Base-by-base conservation (phyloP, 352 stramenopile genomes). In the Pythium biforme region DNA sequence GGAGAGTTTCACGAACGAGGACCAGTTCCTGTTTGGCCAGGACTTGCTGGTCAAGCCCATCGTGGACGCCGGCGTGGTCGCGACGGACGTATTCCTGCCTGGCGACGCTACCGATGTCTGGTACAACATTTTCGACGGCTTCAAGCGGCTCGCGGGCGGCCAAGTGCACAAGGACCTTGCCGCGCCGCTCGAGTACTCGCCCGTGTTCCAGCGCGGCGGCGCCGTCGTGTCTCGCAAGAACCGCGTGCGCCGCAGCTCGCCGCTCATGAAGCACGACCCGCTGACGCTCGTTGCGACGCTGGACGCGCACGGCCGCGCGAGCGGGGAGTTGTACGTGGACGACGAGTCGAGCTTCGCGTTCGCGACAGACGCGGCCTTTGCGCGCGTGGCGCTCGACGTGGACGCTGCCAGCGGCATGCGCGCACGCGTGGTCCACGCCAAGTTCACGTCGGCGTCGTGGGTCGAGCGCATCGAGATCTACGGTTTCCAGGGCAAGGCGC, bases 1-100 rank as follows among this genome's bases (percentile, higher is more conserved):
- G 31, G 69, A 74, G 41, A 90, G 79, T 45, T 97, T 96, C 60
- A 75, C 64, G 11, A 71, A 98, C n/a, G 94, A 99, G 62, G 88
- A 98, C 75, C 70, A 98, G 71, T 99, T 96, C 72, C 66, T 99
- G 43, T 73, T 99, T 23, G 98, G 98, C 20, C 71, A 85, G 26
- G 93, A 97, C 57, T 68, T 99, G 51, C 86, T 99, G 11, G 89
- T 99, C 20, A 98, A 98, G 71, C 97, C 97, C 17, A 97, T 99
- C 34, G 91, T 92, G 10, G 78, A 93, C 23, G 71, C 85, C 26
- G 92, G 93, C 23, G 83, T 90, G 0, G 88, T 79, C 8, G 67
- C 76, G 22, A 91, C 94, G 22, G 72, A 85, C 59, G 92, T 99
- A 31, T 95, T 96, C 59, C 84, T 99, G 23, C 97, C 96, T 20